These are phyloP conservation scores for Creolimax fragrantissima DNA, from an alignment of 78 protist genomes.

Conservation along the genomic window DNA sequence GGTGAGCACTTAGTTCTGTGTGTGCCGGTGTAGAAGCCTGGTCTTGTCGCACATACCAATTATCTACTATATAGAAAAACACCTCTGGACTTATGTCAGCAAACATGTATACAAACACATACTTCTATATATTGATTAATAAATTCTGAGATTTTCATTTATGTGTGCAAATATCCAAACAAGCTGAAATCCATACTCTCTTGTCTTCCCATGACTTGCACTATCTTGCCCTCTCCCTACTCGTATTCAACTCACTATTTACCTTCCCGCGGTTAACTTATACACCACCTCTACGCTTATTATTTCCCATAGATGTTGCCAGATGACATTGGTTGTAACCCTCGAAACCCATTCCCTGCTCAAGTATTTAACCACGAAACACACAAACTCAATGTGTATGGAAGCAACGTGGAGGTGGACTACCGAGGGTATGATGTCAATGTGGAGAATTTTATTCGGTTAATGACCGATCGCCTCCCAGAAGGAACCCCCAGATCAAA, in stretches of 20 bases:
- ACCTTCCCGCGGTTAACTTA: not conserved
- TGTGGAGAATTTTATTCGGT: constrained; percentile 81
- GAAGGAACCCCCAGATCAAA: constrained; percentile 75
- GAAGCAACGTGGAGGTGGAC: constrained; percentile 80
- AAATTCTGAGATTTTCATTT: not conserved
- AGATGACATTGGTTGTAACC: constrained; percentile 90
- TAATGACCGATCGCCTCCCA: constrained; percentile 55
- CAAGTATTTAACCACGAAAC: constrained; percentile 56
- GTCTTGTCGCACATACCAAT: not conserved
- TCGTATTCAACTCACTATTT: not conserved
- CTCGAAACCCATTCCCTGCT: constrained; percentile 82
- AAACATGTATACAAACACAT: not conserved
- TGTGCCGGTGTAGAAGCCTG: not conserved
- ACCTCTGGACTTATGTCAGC: too few species aligned
- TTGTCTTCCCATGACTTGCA: too few species aligned
- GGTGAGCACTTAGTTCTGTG: not conserved
- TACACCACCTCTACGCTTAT: constrained; percentile 64
- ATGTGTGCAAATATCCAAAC: too few species aligned
- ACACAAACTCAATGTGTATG: constrained; percentile 65
- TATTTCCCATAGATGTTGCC: constrained; percentile 68
- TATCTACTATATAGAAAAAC: not conserved
- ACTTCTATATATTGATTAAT: not conserved
- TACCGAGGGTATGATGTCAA: constrained; percentile 83
- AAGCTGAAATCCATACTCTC: too few species aligned
- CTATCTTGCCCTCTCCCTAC: not conserved